phyloP scores from a whole-genome alignment of 2,329 filamentous ascomycete species.

The Botrytis tulipae region DNA sequence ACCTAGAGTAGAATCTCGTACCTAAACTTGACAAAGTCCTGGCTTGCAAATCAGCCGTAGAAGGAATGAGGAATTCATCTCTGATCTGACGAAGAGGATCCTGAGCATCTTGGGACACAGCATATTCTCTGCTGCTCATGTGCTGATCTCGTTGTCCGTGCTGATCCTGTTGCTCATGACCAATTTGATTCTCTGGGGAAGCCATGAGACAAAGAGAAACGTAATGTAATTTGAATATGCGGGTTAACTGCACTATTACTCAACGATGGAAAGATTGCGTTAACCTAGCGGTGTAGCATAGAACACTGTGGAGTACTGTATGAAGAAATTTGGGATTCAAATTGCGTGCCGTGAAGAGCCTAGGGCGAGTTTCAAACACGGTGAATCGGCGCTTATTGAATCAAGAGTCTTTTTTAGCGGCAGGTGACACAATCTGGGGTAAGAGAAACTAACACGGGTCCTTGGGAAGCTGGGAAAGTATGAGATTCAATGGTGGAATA shows the following conservation, averaged over 20 bases:
- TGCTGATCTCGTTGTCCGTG: conserved; percentile 22
- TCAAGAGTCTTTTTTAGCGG: conserved; percentile 17
- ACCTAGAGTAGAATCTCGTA: conserved; percentile 15
- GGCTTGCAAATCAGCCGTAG: conserved; percentile 66
- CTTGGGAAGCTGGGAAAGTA: conserved; percentile 13
- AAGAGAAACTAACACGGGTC: conserved; percentile 21
- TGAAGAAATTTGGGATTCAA: conserved; percentile 11
- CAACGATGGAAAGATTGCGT: neutral
- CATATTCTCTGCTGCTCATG: conserved; percentile 36
- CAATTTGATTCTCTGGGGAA: conserved; percentile 21
- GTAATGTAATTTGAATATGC: conserved; percentile 28
- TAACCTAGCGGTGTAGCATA: conserved; percentile 19
- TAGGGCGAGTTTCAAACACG: conserved; percentile 14
- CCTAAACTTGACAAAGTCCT: conserved; percentile 33
- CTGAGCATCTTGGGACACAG: conserved; percentile 52
- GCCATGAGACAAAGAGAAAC: conserved; percentile 29
- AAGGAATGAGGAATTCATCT: conserved; percentile 73
- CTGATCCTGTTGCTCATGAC: conserved; percentile 21
- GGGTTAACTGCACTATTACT: conserved; percentile 21
- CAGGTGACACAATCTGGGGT: conserved; percentile 34
- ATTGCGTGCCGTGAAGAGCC: conserved; percentile 22
- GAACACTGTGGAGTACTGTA: neutral
- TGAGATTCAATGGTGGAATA: conserved; percentile 8
- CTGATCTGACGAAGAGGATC: conserved; percentile 62
- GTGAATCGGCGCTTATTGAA: conserved; percentile 12